phyloP scores from a whole-genome alignment of 305 asterid genomes.

The Fraxinus ornus region DNA sequence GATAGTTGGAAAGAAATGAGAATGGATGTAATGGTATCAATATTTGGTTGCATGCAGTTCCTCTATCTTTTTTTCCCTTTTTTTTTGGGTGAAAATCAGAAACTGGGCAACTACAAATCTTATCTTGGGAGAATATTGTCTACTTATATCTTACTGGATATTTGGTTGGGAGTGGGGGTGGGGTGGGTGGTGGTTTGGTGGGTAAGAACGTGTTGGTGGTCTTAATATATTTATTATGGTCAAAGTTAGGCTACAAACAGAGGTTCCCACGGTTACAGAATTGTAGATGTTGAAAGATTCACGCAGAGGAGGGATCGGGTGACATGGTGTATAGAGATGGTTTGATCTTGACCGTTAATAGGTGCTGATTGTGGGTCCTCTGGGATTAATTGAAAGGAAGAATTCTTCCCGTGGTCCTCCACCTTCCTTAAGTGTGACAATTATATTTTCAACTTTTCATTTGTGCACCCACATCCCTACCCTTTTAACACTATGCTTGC shows the following conservation, averaged over 20 bases:
- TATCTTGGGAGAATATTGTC: background rate
- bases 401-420: background rate
- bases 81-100: background rate
- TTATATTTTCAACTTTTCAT: background rate
- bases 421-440: background rate
- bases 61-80: background rate
- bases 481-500: background rate
- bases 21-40: conserved; percentile 3
- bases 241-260: conserved; percentile 30
- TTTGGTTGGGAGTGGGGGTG: background rate
- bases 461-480: background rate
- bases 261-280: background rate
- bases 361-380: conserved; percentile 4
- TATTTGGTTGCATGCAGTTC: conserved; percentile 17
- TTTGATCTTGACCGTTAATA: background rate
- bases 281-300: background rate
- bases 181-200: background rate
- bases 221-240: conserved; percentile 6
- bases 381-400: background rate
- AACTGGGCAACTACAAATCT: background rate
- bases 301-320: background rate
- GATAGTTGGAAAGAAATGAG: background rate
- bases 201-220: background rate
- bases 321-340: background rate
- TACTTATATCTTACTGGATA: background rate